A percentile compares a stretch with the other conserved stretches of the same genome.
These are phyloP conservation scores for Botryotinia narcissicola DNA, from an alignment of 2,329 filamentous ascomycete species.

Conservation along the genomic window DNA sequence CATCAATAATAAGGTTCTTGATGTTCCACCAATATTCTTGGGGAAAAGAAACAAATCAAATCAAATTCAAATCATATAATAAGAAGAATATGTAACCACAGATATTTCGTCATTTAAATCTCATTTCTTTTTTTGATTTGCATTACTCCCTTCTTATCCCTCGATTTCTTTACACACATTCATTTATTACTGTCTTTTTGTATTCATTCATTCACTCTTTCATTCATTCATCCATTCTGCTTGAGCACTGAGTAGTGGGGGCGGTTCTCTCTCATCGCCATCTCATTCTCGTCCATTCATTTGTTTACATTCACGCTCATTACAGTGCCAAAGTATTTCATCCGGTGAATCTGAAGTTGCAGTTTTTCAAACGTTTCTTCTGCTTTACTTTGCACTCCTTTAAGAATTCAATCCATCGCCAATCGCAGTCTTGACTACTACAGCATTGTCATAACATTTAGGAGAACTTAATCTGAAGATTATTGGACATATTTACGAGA, in stretches of 20 bases:
- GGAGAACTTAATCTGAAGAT: too few species aligned
- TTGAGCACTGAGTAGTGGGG: background rate
- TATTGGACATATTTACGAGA: background rate
- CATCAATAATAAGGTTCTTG: background rate
- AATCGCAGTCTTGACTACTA: background rate
- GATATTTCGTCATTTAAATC: background rate
- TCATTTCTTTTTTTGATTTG: background rate
- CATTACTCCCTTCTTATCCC: background rate
- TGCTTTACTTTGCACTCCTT: background rate
- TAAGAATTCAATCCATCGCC: background rate
- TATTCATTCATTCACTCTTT: background rate
- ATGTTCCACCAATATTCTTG: background rate
- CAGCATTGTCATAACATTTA: background rate
- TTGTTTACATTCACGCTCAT: background rate
- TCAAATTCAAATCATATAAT: background rate
- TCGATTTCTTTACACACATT: background rate
- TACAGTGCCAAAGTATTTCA: background rate
- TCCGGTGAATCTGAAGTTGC: background rate
- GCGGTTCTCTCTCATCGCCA: background rate
- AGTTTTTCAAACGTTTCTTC: background rate
- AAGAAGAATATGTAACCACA: background rate
- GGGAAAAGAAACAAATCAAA: background rate
- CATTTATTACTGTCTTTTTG: background rate
- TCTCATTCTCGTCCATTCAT: slow-evolving; percentile 1
- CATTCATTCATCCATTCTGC: background rate